Base-by-base conservation (phyloP, 148 eudicot species). In the Talinum fruticosum region DNA sequence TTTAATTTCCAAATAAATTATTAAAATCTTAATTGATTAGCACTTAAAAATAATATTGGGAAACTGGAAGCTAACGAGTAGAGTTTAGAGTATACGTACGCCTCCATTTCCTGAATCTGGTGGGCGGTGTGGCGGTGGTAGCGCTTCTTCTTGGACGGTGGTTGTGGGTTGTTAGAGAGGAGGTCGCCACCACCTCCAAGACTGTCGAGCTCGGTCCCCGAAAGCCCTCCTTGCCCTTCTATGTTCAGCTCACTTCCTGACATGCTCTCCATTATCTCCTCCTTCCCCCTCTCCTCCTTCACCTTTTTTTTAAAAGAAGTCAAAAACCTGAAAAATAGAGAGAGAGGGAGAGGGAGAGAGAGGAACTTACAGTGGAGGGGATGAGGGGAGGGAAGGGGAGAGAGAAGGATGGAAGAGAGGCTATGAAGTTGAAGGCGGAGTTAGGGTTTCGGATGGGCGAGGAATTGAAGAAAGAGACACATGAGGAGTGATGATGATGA, bases 71-170 rank as follows among this genome's bases (percentile, higher is more conserved):
- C 12, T 41, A 8, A 51, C 21, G 4, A 23, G 16, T 16, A 51
- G 57, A 51, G 57, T 41, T 7, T 41, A 28, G 32, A 26, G 30
- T 24, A 26, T 0, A 41, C 86, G 15, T 90, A 96, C 99, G 97
- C 70, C 84, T 96, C 99, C 98, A 96, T 91, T 86, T 96, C 98
- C 86, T 96, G 99, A 86, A 96, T 96, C 84, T 96, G 99, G 59
- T 88, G 93, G 65, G 97, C 85, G 36, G 99, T 93, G 87, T 96
- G 99, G 47, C 99, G 86, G 71, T 96, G 98, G 81, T 93, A 96
- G 35, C 98, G 93, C 80, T 96, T 96, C 84, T 90, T 93, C 87
- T 93, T 96, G 6, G 79, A n/a, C 15, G 71, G 82, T 0, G 85
- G 89, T 61, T 83, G 90, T 15, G 79, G 78, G 75, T 28, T 76